Evolutionary conservation across 164 flowering plant species (phyloP).

Genomic region (Vitis rupestris): DNA sequence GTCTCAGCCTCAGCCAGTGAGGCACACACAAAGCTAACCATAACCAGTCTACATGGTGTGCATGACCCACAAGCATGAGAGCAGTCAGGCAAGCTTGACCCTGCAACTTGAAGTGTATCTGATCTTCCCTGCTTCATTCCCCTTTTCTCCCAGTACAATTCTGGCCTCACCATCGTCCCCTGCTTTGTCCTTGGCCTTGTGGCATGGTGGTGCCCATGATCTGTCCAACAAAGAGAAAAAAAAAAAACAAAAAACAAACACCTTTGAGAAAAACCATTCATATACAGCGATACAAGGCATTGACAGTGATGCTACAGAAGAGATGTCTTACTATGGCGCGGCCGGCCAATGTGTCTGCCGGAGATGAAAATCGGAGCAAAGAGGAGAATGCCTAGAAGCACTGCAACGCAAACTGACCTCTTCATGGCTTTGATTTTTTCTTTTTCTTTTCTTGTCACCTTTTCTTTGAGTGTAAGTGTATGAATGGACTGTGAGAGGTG

Average conservation of each 20-base stretch:
- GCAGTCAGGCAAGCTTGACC: slow-evolving; percentile 85
- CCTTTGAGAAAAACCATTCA: neutral
- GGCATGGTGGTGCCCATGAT: slow-evolving; percentile 27
- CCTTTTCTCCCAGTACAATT: slow-evolving; percentile 20
- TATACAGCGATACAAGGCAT: too few species aligned
- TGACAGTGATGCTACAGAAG: neutral
- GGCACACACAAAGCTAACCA: slow-evolving; percentile 82
- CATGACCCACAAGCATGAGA: slow-evolving; percentile 93
- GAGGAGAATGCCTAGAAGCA: slow-evolving; percentile 21
- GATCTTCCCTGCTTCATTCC: slow-evolving; percentile 12
- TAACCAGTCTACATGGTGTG: slow-evolving; percentile 72
- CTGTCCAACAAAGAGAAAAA: slow-evolving; percentile 13
- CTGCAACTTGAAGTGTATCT: slow-evolving; percentile 60
- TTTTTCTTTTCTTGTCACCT: neutral
- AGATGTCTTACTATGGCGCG: slow-evolving; percentile 21
- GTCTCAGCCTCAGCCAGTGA: slow-evolving; percentile 76
- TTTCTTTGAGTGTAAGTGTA: neutral
- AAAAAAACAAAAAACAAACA: neutral
- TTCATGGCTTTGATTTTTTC: slow-evolving; percentile 21
- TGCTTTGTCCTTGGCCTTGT: slow-evolving; percentile 3
- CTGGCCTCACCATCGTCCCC: slow-evolving; percentile 7
- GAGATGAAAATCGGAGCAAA: slow-evolving; percentile 25
- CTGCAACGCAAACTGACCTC: slow-evolving; percentile 13
- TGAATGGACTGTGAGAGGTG: neutral
- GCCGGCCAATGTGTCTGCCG: slow-evolving; percentile 24